phyloP scores from a whole-genome alignment of 257 asterid species.

The Cordia subcordata region DNA sequence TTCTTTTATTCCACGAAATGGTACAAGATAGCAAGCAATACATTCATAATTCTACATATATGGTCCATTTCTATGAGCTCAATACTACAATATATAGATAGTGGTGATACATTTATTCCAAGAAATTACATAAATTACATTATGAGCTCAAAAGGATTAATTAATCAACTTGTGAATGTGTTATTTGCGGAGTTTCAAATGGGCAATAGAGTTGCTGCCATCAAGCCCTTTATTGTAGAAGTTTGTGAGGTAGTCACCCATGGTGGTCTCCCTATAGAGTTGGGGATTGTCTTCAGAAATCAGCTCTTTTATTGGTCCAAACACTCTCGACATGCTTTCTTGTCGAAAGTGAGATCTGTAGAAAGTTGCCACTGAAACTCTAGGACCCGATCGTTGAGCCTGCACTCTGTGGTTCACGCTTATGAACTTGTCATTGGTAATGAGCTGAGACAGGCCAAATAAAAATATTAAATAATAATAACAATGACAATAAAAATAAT shows the following conservation, averaged over 20 bases:
- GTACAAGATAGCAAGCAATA: no score
- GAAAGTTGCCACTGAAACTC: slow-evolving; percentile 57
- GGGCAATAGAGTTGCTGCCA: slow-evolving; percentile 39
- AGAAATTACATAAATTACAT: no score
- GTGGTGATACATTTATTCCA: no score
- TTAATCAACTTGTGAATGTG: no score
- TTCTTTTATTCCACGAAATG: no score
- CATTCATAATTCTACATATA: no score
- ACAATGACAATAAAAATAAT: no score
- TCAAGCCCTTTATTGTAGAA: slow-evolving; percentile 41
- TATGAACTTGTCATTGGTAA: slow-evolving; percentile 45
- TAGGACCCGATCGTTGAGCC: slow-evolving; percentile 27
- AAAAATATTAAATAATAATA: no score
- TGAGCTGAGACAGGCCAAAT: slow-evolving; percentile 27
- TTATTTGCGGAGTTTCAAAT: slow-evolving; percentile 25
- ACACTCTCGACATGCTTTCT: slow-evolving; percentile 4
- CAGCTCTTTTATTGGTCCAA: slow-evolving; percentile 49
- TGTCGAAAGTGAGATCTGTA: slow-evolving; percentile 23
- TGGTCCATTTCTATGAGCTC: no score
- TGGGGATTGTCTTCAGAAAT: slow-evolving; percentile 45
- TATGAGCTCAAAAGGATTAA: no score
- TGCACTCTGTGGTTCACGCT: slow-evolving; percentile 56
- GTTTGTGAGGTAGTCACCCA: slow-evolving; percentile 28
- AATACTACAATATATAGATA: no score
- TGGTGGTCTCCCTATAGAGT: slow-evolving; percentile 31